Evolutionary conservation across 2,329 filamentous ascomycete species (phyloP).

Genomic region (Sarocladiaceae sp.): DNA sequence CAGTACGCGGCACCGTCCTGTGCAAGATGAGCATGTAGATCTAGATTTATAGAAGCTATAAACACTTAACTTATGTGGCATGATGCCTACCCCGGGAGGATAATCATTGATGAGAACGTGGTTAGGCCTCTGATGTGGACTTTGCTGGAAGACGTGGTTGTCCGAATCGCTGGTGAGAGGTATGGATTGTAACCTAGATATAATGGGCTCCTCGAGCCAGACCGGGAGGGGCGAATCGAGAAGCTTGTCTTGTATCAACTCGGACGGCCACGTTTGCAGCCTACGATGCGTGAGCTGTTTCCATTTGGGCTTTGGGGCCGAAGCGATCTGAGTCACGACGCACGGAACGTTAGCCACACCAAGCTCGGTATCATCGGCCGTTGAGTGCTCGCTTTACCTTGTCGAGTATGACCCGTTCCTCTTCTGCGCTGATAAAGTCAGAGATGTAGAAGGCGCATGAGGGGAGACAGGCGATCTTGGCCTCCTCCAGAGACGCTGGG

Average conservation of each 20-base stretch:
- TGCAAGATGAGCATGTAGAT: not conserved
- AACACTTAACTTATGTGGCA: constrained; percentile 70
- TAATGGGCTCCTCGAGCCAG: constrained; percentile 70
- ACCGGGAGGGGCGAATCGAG: constrained; percentile 68
- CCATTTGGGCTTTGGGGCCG: constrained; percentile 74
- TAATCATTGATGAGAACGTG: constrained; percentile 96
- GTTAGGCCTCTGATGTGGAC: constrained; percentile 75
- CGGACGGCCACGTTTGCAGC: constrained; percentile 85
- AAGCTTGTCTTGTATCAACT: constrained; percentile 73
- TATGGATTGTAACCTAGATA: constrained; percentile 55
- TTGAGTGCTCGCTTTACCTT: constrained; percentile 48
- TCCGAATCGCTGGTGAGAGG: constrained; percentile 26
- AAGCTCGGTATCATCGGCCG: not conserved
- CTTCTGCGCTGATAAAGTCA: constrained; percentile 72
- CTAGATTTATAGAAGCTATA: not conserved
- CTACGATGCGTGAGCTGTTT: constrained; percentile 83
- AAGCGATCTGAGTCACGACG: constrained; percentile 42
- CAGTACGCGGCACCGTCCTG: constrained; percentile 81
- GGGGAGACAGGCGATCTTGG: constrained; percentile 53
- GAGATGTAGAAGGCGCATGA: constrained; percentile 76
- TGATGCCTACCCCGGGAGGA: constrained; percentile 82
- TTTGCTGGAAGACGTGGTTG: constrained; percentile 49
- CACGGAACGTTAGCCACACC: constrained; percentile 5
- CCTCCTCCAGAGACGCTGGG: constrained; percentile 46
- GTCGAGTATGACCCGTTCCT: constrained; percentile 66